Base-by-base conservation (phyloP, 1,139 yeast genomes). In the Debaryomyces robertsiae region DNA sequence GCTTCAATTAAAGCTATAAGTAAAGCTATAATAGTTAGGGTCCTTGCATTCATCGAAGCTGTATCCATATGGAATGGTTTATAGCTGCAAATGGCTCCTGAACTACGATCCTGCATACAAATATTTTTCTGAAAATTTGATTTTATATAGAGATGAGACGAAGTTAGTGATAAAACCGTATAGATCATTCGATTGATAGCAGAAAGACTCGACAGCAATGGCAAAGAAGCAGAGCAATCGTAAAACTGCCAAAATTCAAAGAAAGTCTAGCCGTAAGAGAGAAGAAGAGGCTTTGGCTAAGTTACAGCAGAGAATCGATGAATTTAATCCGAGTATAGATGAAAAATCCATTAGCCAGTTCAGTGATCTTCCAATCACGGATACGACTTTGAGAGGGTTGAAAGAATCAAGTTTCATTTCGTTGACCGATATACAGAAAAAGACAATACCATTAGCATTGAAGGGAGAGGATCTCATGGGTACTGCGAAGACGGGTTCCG, bases 401-500 rank as follows among this genome's bases (percentile, higher is more conserved):
- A 81, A 78, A 44, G 87, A 82, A 40, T 75, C 87, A 15, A 77
- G 82, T 46, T 93, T 84, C 60, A 73, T 85, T 3, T 75, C 81
- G 16, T 63, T 90, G 67, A 93, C 98, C 0, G 96, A 87, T 42
- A 88, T 93, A 43, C 99, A 93, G 57, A 79, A 76, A 50, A 81
- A 81, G 40, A 75, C 96, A 3, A 87, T 93, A 27, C 87, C 95
- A 0, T 66, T 77, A 13, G 83, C 95, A 1, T 69, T 93, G 46
- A 81, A 86, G 53, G 94, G 95, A 0, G 75, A 81, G 36, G 99
- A 94, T 65, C 65, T 93, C 7, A 72, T 93, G 52, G 98, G 91
- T 19, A 95, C 97, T 16, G 98, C 98, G 14, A 82, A 83, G 54
- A 93, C 99, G 0, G 98, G 99, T 2, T 89, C 96, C 1, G 99